Conservation (phyloP, 768 basidiomycete genomes). For the Lactifluus piperatus region DNA sequence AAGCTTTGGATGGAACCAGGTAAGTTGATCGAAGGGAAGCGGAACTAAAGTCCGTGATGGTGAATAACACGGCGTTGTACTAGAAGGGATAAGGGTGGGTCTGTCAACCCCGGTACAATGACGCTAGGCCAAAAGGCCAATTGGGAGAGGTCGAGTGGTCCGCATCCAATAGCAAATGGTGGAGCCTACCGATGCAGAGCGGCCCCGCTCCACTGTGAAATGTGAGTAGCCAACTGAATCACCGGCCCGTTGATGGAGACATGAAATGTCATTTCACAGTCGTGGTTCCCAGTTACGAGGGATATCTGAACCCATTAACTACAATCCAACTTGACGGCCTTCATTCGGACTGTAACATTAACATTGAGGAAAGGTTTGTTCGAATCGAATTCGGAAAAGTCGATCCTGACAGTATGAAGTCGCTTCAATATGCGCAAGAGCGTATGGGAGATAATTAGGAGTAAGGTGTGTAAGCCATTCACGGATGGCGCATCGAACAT, state of each 20-base stretch:
- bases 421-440: background rate
- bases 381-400: background rate
- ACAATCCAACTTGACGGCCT: background rate
- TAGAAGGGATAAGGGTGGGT: background rate
- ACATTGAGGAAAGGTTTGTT: too few relatives aligned
- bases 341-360: background rate
- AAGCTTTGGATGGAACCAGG: background rate
- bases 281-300: background rate
- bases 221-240: too few relatives aligned
- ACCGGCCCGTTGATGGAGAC: background rate
- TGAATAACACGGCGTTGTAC: background rate
- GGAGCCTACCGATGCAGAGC: background rate
- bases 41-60: background rate
- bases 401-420: background rate
- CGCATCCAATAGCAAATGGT: background rate
- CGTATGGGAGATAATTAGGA: background rate
- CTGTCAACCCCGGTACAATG: background rate
- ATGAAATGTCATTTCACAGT: background rate
- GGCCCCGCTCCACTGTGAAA: background rate
- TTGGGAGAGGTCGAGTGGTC: background rate
- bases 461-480: background rate
- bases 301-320: background rate
- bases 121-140: background rate
- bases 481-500: constrained; percentile 1
- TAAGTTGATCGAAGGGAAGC: background rate